Evolutionary conservation across 805 yeast genomes (phyloP), one percentile per base, ranked within the genome.

Genomic region (Zygoascus bituminiphila): DNA sequence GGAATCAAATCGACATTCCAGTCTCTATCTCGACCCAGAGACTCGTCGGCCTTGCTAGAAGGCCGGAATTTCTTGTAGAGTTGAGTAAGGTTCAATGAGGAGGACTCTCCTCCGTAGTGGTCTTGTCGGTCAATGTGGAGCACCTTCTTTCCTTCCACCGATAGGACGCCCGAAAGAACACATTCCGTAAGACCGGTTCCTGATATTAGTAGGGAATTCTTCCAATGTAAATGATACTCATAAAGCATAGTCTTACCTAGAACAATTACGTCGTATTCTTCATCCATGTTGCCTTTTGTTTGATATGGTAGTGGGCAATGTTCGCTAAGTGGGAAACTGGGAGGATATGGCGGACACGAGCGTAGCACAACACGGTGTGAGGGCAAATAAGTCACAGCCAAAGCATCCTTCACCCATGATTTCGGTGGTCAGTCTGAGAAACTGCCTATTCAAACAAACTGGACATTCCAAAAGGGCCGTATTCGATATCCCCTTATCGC

Each of bases 1-100:
- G 98, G 98, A 61, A 93, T 88, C 69, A 93, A 75, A 65, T 93
- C 98, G 46, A 93, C 93, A 68, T 94, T 88, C 97, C 98, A 93
- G 66, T 93, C 98, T 55, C 98, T 78, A 62, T 88, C 95, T 61
- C 94, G 81, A 45, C 98, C 98, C 54, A 81, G 77, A 54, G 78
- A 75, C 19, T 73, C 74, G 14, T 60, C 60, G 52, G 82, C 84
- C 37, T 87, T 82, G 54, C 80, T 84, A 45, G 77, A 72, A 26
- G 96, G 96, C 64, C 88, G 87, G 75, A 88, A 89, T 70, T 89
- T 89, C 57, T 75, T 68, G 72, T 86, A 93, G 50, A 84, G 69
- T 68, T 83, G 68, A 44, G 64, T 54, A 42, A 66, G 58, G 45
- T 56, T 63, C 35, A 66, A 54, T 15, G 67, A 62, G 35, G 70